Percentiles rank a stretch among this genome's conserved stretches.
These are phyloP conservation scores for Claviceps pazoutovae DNA, from an alignment of 2,329 filamentous ascomycete genomes.

Conservation along the genomic window DNA sequence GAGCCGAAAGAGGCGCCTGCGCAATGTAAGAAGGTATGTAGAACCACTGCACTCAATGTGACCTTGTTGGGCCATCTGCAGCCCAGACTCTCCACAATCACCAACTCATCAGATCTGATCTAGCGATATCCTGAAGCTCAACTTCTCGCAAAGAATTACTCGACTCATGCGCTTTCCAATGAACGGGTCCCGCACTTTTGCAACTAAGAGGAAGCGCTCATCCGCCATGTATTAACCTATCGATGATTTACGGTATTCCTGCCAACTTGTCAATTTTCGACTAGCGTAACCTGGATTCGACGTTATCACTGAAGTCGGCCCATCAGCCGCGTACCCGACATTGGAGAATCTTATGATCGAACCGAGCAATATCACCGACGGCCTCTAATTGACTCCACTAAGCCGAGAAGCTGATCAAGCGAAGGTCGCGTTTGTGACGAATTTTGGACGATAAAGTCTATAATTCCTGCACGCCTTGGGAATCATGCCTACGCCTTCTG, in stretches of 20 bases:
- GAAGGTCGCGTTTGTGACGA: background rate
- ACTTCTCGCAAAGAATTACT: background rate
- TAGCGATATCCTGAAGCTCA: background rate
- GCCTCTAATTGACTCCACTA: background rate
- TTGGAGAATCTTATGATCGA: background rate
- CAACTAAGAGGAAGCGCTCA: background rate
- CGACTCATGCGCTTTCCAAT: background rate
- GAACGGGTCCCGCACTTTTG: background rate
- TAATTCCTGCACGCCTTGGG: background rate
- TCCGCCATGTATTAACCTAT: slow-evolving; percentile 2
- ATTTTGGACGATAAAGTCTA: background rate
- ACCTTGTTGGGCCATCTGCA: too few relatives aligned
- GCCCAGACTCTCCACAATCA: background rate
- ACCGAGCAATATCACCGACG: background rate
- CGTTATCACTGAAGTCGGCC: background rate
- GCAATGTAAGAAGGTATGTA: too few relatives aligned
- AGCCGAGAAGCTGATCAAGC: background rate
- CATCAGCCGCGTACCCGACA: background rate
- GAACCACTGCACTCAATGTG: too few relatives aligned
- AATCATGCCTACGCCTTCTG: slow-evolving; percentile 33
- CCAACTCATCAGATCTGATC: background rate
- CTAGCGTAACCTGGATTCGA: background rate
- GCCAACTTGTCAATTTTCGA: slow-evolving; percentile 2
- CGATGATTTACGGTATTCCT: slow-evolving; percentile 1
- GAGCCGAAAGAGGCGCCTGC: too few relatives aligned